phyloP scores from a whole-genome alignment of 176 grass and related monocot species.

The Eremochloa ophiuroides region DNA sequence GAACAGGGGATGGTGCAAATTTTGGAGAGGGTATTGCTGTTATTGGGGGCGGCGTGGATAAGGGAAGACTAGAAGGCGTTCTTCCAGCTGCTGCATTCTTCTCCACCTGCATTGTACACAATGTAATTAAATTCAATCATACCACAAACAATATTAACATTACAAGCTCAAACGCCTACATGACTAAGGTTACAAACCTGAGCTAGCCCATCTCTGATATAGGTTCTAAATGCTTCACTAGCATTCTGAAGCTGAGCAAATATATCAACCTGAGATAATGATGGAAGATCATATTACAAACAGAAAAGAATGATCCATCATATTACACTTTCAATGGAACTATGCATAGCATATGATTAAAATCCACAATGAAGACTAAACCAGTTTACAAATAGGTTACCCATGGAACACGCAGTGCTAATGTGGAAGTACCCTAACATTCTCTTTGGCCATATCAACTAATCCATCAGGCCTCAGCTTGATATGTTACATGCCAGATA shows the following conservation, averaged over 20 bases:
- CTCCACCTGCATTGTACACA: slow-evolving; percentile 72
- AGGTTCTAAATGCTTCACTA: slow-evolving; percentile 98
- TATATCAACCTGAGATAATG: slow-evolving; percentile 80
- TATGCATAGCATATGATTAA: background rate
- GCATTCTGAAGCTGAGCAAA: slow-evolving; percentile 99
- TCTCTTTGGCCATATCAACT: background rate
- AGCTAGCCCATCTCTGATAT: slow-evolving; percentile 92
- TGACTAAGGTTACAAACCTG: slow-evolving; percentile 50
- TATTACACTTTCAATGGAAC: background rate
- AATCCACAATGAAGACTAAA: background rate
- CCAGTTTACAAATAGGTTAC: background rate
- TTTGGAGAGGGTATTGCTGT: slow-evolving; percentile 82
- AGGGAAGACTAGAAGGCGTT: slow-evolving; percentile 81
- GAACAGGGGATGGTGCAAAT: slow-evolving; percentile 88
- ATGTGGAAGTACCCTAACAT: background rate
- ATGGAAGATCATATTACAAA: background rate
- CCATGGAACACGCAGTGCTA: background rate
- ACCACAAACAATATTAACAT: background rate
- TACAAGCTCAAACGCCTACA: background rate
- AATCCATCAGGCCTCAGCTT: background rate
- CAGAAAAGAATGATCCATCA: background rate
- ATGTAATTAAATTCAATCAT: background rate
- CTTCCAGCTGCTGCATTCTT: slow-evolving; percentile 87
- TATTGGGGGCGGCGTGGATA: slow-evolving; percentile 91
- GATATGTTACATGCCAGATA: background rate